Evolutionary conservation across 805 yeast species (phyloP).

Genomic region (Ascoidea rubescens): DNA sequence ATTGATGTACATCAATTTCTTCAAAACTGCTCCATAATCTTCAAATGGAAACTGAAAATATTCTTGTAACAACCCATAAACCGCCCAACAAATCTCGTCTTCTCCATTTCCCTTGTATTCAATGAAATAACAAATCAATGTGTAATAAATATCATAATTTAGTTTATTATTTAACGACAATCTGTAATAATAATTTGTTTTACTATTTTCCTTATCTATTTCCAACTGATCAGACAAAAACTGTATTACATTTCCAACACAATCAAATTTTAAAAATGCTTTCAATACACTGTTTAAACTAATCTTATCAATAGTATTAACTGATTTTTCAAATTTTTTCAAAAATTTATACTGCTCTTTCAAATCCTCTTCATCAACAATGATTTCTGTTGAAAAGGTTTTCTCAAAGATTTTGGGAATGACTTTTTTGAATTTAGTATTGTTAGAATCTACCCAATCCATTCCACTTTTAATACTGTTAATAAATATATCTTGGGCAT

Average conservation of each 20-base stretch:
- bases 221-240: slow-evolving; percentile 28
- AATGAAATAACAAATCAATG: slow-evolving; percentile 6
- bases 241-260: slow-evolving; percentile 24
- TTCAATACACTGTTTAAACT: slow-evolving; percentile 24
- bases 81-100: slow-evolving; percentile 39
- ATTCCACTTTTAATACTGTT: slow-evolving; percentile 22
- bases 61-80: slow-evolving; percentile 43
- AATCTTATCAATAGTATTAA: slow-evolving; percentile 20
- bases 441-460: slow-evolving; percentile 26
- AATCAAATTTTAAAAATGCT: slow-evolving; percentile 20
- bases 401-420: neutral
- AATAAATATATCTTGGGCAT: slow-evolving; percentile 15
- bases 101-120: slow-evolving; percentile 11
- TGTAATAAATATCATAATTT: slow-evolving; percentile 12
- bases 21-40: slow-evolving; percentile 40
- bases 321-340: slow-evolving; percentile 20
- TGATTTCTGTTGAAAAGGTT: slow-evolving; percentile 1
- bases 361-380: neutral
- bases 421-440: slow-evolving; percentile 8
- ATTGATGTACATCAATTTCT: slow-evolving; percentile 35
- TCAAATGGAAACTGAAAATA: slow-evolving; percentile 44
- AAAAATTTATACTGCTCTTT: slow-evolving; percentile 3
- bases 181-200: slow-evolving; percentile 11
- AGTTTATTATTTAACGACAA: slow-evolving; percentile 11
- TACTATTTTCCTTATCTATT: slow-evolving; percentile 9